Percentiles rank a stretch among this genome's conserved stretches.
These are phyloP conservation scores for Hymenoscyphus albidus DNA, from an alignment of 2,329 filamentous ascomycete species.

Conservation along the genomic window DNA sequence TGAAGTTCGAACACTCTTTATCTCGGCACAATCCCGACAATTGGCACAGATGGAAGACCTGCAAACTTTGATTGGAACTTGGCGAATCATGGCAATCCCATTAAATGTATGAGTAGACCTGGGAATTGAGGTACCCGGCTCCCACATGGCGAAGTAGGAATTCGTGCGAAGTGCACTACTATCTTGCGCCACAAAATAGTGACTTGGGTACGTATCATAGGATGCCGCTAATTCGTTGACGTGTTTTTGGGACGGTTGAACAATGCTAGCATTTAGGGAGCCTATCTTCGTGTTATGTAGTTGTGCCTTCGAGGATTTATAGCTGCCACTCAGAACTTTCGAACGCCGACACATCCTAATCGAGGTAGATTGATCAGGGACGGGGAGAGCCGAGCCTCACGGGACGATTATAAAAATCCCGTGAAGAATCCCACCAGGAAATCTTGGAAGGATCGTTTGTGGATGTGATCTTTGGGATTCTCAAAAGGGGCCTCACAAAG, in stretches of 20 bases:
- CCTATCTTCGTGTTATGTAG: not conserved
- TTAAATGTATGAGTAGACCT: not conserved
- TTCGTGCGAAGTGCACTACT: not conserved
- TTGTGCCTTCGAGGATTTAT: not conserved
- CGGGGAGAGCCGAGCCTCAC: not conserved
- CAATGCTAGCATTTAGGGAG: not conserved
- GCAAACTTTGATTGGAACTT: not conserved
- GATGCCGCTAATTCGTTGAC: not conserved
- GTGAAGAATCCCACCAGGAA: not conserved
- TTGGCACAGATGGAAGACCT: not conserved
- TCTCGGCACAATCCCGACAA: not conserved
- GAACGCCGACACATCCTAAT: not conserved
- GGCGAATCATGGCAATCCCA: not conserved
- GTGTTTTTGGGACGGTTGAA: not conserved
- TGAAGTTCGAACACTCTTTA: not conserved
- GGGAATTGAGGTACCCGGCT: not conserved
- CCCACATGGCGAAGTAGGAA: not conserved
- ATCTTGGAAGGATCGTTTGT: not conserved
- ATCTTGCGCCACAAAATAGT: not conserved
- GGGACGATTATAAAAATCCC: not conserved
- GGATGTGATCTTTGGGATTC: not conserved
- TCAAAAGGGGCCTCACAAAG: not conserved
- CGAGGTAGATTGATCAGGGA: not conserved
- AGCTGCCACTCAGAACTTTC: not conserved
- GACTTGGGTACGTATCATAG: not conserved